Base-by-base conservation (phyloP, 1,284 basidiomycete genomes). In the Trichosporon sp. region DNA sequence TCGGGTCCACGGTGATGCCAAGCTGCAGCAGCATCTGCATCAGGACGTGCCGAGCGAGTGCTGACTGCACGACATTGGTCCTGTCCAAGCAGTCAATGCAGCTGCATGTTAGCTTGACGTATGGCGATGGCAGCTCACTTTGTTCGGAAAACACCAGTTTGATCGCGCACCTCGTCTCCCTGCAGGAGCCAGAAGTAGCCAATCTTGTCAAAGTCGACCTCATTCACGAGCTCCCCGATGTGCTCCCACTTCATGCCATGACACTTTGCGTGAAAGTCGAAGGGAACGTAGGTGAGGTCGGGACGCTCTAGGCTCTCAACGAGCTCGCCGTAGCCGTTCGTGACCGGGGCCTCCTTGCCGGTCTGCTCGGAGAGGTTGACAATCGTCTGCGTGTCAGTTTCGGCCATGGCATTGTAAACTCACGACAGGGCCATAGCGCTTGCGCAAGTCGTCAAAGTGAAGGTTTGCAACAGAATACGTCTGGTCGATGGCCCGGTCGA, bases 51-150 rank as follows among this genome's bases (percentile, higher is more conserved):
- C 93, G 85, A 7, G 92, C 91, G 72, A 97, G 90, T 0, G 95
- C 94, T 23, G 92, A 95, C 87, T 95, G 80, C 85, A 86, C 93
- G 84, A 65, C 94, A 75, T 96, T 97, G 21, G 94, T 97, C 58
- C 94, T 84, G 74, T 94, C 92, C 72, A 82, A 73, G 68, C 93
- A 95, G 76, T 98, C 95, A 63, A 97, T 94, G 75, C 95, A 98
- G 74, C 95, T 95, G 21, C 88, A 84, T 5, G 59, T 62, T 11
- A 65, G 59, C 56, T n/a, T 2, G 1, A 8, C 2, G 19, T n/a
- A 33, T 61, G 49, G 29, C 7, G 1, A 27, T 1, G 9, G 14
- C 1, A 1, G 65, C 76, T 69, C 59, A 79, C 77, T 79, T 82
- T 37, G 78, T 77, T 19, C 94, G 86, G 78, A 90, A 94, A 1